Percentiles rank a stretch among this genome's conserved stretches.
Evolutionary conservation across 768 basidiomycete species (phyloP).

Genomic region (Fomitopsis pulvina): DNA sequence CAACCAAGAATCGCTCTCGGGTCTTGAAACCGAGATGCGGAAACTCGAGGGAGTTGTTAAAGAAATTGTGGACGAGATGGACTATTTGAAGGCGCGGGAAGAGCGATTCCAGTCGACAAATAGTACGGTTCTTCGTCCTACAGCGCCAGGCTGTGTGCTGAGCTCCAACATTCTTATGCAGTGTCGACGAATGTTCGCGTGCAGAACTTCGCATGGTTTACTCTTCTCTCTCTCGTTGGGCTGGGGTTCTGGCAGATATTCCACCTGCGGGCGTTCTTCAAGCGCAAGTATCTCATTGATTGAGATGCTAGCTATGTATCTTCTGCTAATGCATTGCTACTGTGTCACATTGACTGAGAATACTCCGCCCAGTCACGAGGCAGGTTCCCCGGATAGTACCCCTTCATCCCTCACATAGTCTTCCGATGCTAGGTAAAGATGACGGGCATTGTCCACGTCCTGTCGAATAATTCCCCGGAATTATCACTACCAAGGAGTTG

Average conservation of each 20-base stretch:
- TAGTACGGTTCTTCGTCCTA: slow-evolving; percentile 39
- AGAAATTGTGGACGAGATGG: slow-evolving; percentile 91
- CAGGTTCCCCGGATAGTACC: too few species aligned
- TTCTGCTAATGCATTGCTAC: not conserved
- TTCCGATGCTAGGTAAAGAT: too few species aligned
- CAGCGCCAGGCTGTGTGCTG: not conserved
- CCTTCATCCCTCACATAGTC: too few species aligned
- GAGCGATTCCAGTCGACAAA: slow-evolving; percentile 85
- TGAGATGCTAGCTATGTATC: slow-evolving; percentile 7
- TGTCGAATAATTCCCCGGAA: too few species aligned
- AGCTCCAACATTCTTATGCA: slow-evolving; percentile 24
- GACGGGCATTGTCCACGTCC: too few species aligned
- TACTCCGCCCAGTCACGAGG: too few species aligned
- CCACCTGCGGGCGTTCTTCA: slow-evolving; percentile 93
- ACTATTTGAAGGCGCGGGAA: slow-evolving; percentile 87
- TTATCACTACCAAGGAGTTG: too few species aligned
- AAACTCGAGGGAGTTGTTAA: slow-evolving; percentile 93
- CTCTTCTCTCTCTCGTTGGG: slow-evolving; percentile 66
- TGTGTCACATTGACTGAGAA: too few species aligned
- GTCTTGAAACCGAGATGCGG: slow-evolving; percentile 96
- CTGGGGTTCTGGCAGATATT: slow-evolving; percentile 94
- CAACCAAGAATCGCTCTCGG: slow-evolving; percentile 94
- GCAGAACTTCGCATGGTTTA: slow-evolving; percentile 89
- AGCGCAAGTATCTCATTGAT: slow-evolving; percentile 90
- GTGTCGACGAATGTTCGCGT: slow-evolving; percentile 91